Evolutionary conservation across 208 protist genomes (phyloP), one percentile per base, ranked within the genome.

Genomic region (Balamuthia mandrillaris): DNA sequence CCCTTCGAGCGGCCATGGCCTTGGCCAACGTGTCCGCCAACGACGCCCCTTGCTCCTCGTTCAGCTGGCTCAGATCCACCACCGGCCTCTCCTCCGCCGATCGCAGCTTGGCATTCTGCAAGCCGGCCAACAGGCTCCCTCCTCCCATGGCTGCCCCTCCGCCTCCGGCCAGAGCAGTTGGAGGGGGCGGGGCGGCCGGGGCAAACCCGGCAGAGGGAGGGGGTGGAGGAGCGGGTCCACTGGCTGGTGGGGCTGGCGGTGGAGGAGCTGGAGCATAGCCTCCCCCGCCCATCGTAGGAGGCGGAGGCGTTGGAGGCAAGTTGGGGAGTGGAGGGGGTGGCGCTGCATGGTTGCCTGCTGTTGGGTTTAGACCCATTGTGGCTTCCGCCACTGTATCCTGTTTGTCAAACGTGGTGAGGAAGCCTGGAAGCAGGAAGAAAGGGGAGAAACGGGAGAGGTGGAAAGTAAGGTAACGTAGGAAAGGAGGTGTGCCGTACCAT

Each of bases 351-450:
- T n/a, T n/a, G n/a, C n/a, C n/a, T n/a, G n/a, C n/a, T n/a, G 63
- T 72, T 7, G 63, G 63, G n/a, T 72, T 72, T 21, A 72, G 5
- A n/a, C 63, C 63, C 63, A 72, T 72, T 7, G 63, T 72, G 4
- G 63, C 63, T n/a, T 72, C 63, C 3, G 63, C 63, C 7, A 72
- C 63, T 2, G 63, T 72, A 41, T 72, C 63, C n/a, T n/a, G n/a
- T n/a, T n/a, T n/a, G n/a, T n/a, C n/a, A n/a, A n/a, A n/a, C n/a
- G n/a, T n/a, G n/a, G n/a, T n/a, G n/a, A n/a, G n/a, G n/a, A n/a
- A n/a, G n/a, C n/a, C n/a, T n/a, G n/a, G n/a, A n/a, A n/a, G n/a
- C n/a, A n/a, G n/a, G n/a, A n/a, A n/a, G n/a, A n/a, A n/a, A n/a
- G n/a, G n/a, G n/a, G n/a, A n/a, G n/a, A n/a, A n/a, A n/a, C n/a